Percentiles rank a stretch among this genome's conserved stretches.
Conservation (phyloP, 768 basidiomycete genomes). For the Agrocybe pediades region DNA sequence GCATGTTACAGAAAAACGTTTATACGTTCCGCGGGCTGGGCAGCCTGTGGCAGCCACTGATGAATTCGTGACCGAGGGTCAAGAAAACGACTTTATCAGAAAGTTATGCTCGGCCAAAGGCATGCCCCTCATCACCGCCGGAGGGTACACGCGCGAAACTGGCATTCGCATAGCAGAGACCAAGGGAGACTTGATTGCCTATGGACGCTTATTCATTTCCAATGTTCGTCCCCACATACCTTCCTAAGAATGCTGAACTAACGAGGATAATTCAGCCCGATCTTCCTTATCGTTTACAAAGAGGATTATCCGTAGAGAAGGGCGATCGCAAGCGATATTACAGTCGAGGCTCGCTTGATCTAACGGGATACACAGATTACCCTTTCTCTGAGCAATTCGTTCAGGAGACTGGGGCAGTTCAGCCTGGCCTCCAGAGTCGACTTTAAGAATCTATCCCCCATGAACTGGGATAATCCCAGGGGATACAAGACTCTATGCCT, state of each 20-base stretch:
- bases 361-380: conserved; percentile 15
- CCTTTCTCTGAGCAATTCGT: conserved; percentile 14
- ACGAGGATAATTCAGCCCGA: conserved; percentile 37
- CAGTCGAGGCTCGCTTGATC: not conserved
- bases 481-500: too few species aligned
- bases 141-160: conserved; percentile 42
- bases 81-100: conserved; percentile 44
- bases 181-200: conserved; percentile 31
- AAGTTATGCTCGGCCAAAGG: conserved; percentile 43
- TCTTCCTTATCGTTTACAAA: conserved; percentile 22
- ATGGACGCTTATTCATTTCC: conserved; percentile 31
- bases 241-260: not conserved
- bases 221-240: conserved; percentile 27
- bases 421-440: not conserved
- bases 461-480: too few species aligned
- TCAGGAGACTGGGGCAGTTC: not conserved
- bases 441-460: not conserved
- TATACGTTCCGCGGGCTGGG: conserved; percentile 3
- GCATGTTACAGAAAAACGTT: conserved; percentile 46
- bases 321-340: conserved; percentile 13
- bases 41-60: conserved; percentile 4
- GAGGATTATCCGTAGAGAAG: conserved; percentile 10
- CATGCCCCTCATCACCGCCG: conserved; percentile 39
- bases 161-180: conserved; percentile 39
- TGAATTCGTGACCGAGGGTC: conserved; percentile 9